Conservation (phyloP, 1,284 basidiomycete genomes). For the Coniophora puteana region DNA sequence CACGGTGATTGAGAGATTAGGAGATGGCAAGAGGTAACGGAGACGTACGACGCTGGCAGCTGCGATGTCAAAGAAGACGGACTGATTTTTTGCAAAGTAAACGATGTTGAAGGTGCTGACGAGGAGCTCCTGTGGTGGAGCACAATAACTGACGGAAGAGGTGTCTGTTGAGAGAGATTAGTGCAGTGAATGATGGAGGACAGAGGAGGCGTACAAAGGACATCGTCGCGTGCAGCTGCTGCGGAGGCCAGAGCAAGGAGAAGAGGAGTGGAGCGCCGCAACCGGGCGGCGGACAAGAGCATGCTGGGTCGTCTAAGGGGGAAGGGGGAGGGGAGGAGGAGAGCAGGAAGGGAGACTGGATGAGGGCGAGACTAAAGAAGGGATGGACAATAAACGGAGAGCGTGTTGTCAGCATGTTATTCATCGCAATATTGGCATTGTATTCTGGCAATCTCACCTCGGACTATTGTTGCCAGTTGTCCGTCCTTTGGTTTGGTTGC, state of each 20-base stretch:
- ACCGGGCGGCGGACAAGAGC: constrained; percentile 64
- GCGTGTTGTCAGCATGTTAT: constrained; percentile 24
- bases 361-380: constrained; percentile 14
- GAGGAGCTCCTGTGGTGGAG: constrained; percentile 75
- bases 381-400: constrained; percentile 14
- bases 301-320: constrained; percentile 38
- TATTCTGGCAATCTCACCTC: too few relatives aligned
- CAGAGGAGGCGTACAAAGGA: constrained; percentile 49
- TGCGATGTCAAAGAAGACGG: constrained; percentile 72
- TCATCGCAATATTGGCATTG: constrained; percentile 27
- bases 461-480: constrained; percentile 27
- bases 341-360: constrained; percentile 16
- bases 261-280: constrained; percentile 51
- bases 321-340: constrained; percentile 7
- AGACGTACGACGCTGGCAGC: constrained; percentile 67
- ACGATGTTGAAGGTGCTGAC: constrained; percentile 79
- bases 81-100: constrained; percentile 69
- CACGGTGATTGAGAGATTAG: constrained; percentile 25
- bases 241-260: constrained; percentile 38
- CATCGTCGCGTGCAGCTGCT: constrained; percentile 45
- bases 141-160: constrained; percentile 85
- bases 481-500: constrained; percentile 21
- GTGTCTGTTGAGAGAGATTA: constrained; percentile 49
- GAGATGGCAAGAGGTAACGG: constrained; percentile 14
- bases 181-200: constrained; percentile 3